Evolutionary conservation across 805 yeast species (phyloP).

Genomic region (Cyberlindnera japonica): DNA sequence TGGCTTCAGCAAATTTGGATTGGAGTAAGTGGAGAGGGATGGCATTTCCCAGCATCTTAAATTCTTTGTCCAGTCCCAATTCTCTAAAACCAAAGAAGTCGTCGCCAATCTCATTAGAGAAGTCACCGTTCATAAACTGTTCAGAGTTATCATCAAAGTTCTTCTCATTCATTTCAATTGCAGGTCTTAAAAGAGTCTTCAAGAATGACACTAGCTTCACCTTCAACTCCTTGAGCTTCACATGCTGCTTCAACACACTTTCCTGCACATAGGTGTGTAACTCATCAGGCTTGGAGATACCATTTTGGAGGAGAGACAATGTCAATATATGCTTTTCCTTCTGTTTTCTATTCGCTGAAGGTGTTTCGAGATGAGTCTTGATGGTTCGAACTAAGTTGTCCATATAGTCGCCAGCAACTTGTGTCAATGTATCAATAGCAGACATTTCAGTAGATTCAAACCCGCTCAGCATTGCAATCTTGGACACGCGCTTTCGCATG

Average conservation of each 20-base stretch:
- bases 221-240: constrained; percentile 66
- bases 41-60: constrained; percentile 75
- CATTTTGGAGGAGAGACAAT: constrained; percentile 76
- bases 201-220: constrained; percentile 64
- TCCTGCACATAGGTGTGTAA: constrained; percentile 72
- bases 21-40: constrained; percentile 89
- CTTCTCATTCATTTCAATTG: constrained; percentile 64
- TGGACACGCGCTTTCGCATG: constrained; percentile 65
- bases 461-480: constrained; percentile 86
- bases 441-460: constrained; percentile 78
- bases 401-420: constrained; percentile 77
- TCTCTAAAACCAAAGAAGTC: constrained; percentile 98
- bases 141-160: constrained; percentile 89
- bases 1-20: constrained; percentile 63
- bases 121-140: constrained; percentile 92
- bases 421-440: constrained; percentile 78
- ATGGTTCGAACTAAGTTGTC: constrained; percentile 69
- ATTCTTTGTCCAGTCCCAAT: constrained; percentile 88
- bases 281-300: constrained; percentile 74
- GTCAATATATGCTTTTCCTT: constrained; percentile 47
- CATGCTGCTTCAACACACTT: constrained; percentile 62
- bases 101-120: constrained; percentile 89
- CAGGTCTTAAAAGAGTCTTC: constrained; percentile 80
- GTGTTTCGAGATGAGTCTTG: constrained; percentile 67
- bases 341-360: constrained; percentile 31